Evolutionary conservation across 2,329 filamentous ascomycete genomes (phyloP).

Genomic region (Lachnellula subtilissima): DNA sequence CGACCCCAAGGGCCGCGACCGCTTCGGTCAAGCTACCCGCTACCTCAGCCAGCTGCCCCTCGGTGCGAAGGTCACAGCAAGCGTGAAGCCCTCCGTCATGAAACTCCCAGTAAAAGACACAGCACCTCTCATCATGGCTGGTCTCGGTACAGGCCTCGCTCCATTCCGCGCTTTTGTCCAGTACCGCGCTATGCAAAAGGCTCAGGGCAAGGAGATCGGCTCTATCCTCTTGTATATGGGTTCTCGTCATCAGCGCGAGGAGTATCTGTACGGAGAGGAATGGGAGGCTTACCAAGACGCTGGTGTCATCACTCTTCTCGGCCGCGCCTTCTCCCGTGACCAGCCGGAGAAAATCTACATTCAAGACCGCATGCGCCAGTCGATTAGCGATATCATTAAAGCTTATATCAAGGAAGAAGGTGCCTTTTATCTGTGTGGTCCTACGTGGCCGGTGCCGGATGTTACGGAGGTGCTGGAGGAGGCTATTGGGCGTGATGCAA

Average conservation of each 20-base stretch:
- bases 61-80: slow-evolving; percentile 79
- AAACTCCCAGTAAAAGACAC: slow-evolving; percentile 87
- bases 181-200: slow-evolving; percentile 95
- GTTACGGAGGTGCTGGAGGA: slow-evolving; percentile 92
- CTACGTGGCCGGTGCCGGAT: slow-evolving; percentile 97
- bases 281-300: slow-evolving; percentile 98
- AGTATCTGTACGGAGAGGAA: slow-evolving; percentile 98
- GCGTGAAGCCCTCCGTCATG: slow-evolving; percentile 98
- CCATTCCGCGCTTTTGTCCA: slow-evolving; percentile 99
- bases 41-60: slow-evolving; percentile 75
- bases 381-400: slow-evolving; percentile 72
- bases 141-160: slow-evolving; percentile 93
- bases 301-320: slow-evolving; percentile 89
- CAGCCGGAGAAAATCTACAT: slow-evolving; percentile 99
- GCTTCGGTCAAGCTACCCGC: slow-evolving; percentile 87
- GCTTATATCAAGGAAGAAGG: slow-evolving; percentile 86
- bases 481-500: slow-evolving; percentile 74
- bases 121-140: slow-evolving; percentile 96
- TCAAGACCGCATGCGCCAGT: slow-evolving; percentile 95
- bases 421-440: slow-evolving; percentile 94
- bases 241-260: slow-evolving; percentile 92
- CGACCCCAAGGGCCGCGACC: slow-evolving; percentile 78
- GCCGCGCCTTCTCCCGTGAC: slow-evolving; percentile 91
- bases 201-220: slow-evolving; percentile 93
- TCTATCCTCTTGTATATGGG: slow-evolving; percentile 94